Evolutionary conservation across 768 basidiomycete genomes (phyloP), one percentile per base, ranked within the genome.

Genomic region (Lyophyllum decastes): DNA sequence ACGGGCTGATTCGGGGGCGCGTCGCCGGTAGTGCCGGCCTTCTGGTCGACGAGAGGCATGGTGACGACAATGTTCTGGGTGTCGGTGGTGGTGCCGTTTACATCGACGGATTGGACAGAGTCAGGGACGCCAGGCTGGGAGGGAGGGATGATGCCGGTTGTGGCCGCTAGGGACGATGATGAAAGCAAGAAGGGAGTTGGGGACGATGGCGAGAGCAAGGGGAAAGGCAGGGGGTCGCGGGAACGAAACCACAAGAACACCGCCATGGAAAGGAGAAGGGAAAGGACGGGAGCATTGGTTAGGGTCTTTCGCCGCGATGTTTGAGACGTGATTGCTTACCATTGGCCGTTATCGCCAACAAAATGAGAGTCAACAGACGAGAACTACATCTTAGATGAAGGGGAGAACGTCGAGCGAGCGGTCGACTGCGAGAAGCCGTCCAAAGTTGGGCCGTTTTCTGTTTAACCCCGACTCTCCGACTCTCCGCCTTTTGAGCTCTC

Each of bases 21-120:
- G 30, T 67, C 66, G 27, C 61, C 62, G 2, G 59, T 58, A 0
- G 75, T 73, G 3, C 76, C 72, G 2, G 66, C 55, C 58, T 79
- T 80, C 65, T 79, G 78, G 62, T 77, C 67, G 27, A 81, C 75
- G 22, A 68, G 59, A 6, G 51, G 30, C 4, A 30, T 10, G 30
- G 30, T 30, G 30, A 4, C 10, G 10, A 10, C 30, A 10, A 30
- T 30, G 7, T 5, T 52, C 19, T 56, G 49, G 1, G 50, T 10
- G 35, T 65, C 61, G 0, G 61, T 65, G 2, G 54, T 54, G 11
- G 58, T 54, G 24, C 40, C 52, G 4, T 58, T 54, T 4, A 38
- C 22, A 9, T 47, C 4, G 19, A 53, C 25, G 8, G 30, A n/a
- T 25, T 22, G 11, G 41, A 30, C 1, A 10, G 51, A 33, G n/a